These are phyloP conservation scores for Wickerhamia fluorescens DNA, from an alignment of 805 yeast species.

Conservation along the genomic window DNA sequence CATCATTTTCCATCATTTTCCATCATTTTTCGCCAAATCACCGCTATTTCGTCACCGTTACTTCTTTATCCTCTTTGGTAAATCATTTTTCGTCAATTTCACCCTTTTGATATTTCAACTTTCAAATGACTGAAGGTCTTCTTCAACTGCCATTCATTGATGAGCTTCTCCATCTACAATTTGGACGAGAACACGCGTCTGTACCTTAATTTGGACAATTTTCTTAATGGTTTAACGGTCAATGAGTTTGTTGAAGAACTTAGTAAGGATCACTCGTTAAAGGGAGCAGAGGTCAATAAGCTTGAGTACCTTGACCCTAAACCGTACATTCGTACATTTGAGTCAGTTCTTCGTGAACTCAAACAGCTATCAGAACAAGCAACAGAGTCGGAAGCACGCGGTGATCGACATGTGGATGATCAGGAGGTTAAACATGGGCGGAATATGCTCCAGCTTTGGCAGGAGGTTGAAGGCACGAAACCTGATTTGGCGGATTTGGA, in stretches of 20 bases:
- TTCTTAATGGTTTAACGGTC: slow-evolving; percentile 62
- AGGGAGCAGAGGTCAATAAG: slow-evolving; percentile 44
- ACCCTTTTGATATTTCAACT: too few species aligned
- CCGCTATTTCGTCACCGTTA: too few species aligned
- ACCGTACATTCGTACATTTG: slow-evolving; percentile 91
- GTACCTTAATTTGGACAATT: slow-evolving; percentile 53
- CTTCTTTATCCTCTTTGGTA: too few species aligned
- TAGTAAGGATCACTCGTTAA: slow-evolving; percentile 56
- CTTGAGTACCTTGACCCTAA: slow-evolving; percentile 73
- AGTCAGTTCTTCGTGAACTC: slow-evolving; percentile 71
- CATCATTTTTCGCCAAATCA: too few species aligned
- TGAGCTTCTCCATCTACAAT: slow-evolving; percentile 48
- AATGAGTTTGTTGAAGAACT: slow-evolving; percentile 76
- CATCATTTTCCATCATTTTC: too few species aligned
- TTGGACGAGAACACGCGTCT: slow-evolving; percentile 56
- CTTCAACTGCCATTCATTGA: too few species aligned
- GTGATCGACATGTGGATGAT: slow-evolving; percentile 50
- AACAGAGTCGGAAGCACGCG: slow-evolving; percentile 36
- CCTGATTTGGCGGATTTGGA: slow-evolving; percentile 46
- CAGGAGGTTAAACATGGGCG: slow-evolving; percentile 62
- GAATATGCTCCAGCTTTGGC: slow-evolving; percentile 51
- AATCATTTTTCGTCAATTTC: too few species aligned
- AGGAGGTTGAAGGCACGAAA: slow-evolving; percentile 40
- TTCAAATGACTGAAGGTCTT: too few species aligned
- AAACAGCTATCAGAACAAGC: slow-evolving; percentile 53